Conservation (phyloP, 805 yeast genomes). For the Pichia pseudocactophila region DNA sequence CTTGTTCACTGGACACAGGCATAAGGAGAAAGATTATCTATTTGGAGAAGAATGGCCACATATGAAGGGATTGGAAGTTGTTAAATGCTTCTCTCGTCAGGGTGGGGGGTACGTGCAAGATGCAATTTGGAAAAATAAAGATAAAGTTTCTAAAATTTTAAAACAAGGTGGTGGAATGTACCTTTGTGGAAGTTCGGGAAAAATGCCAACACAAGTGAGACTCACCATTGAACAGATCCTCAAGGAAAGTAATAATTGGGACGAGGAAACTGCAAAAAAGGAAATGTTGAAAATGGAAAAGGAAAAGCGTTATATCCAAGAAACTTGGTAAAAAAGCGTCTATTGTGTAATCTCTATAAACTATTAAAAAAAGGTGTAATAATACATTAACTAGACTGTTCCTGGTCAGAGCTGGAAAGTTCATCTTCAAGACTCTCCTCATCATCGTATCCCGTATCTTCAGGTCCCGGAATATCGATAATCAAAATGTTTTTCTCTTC, state of each 20-base stretch:
- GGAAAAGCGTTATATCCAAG: conserved; percentile 65
- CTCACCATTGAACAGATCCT: conserved; percentile 65
- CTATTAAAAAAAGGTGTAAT: too few relatives aligned
- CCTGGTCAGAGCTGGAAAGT: too few relatives aligned
- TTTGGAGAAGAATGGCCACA: conserved; percentile 48
- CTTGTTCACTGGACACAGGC: conserved; percentile 72
- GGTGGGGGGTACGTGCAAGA: conserved; percentile 79
- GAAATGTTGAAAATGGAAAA: conserved; percentile 53
- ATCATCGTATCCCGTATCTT: conserved; percentile 2
- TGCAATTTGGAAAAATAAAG: conserved; percentile 43
- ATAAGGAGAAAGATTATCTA: conserved; percentile 54
- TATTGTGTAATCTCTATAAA: too few relatives aligned
- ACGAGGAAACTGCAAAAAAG: conserved; percentile 39
- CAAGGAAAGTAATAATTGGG: conserved; percentile 33
- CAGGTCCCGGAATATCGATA: conserved; percentile 11
- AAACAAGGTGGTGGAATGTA: conserved; percentile 55
- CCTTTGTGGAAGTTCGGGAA: conserved; percentile 89
- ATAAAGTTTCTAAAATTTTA: conserved; percentile 43
- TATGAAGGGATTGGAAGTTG: conserved; percentile 26
- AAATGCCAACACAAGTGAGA: conserved; percentile 79
- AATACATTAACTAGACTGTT: too few relatives aligned
- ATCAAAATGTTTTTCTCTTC: conserved; percentile 9
- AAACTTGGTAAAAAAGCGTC: conserved; percentile 56
- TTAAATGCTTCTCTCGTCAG: conserved; percentile 37
- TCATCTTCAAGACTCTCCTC: conserved; percentile 7